Percentiles rank a stretch among this genome's conserved stretches.
These are phyloP conservation scores for Hippophae tibetana DNA, from an alignment of 306 rosid genomes.

Conservation along the genomic window DNA sequence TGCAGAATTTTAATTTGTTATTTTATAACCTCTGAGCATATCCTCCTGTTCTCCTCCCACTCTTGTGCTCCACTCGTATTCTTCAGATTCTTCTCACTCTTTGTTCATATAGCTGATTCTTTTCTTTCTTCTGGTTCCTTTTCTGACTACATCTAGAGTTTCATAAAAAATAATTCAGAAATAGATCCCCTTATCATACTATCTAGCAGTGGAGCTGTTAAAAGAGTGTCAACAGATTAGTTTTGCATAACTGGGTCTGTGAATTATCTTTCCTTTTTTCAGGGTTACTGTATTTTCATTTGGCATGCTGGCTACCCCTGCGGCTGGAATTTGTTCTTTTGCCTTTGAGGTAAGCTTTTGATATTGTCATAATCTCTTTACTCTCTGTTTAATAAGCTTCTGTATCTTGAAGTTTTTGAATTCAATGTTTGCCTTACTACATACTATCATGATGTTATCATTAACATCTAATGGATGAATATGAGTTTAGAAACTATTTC, in stretches of 20 bases:
- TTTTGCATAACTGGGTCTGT: not conserved
- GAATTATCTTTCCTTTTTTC: conserved; percentile 17
- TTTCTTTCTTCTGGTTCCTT: not conserved
- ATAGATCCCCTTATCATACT: not conserved
- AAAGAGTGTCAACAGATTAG: not conserved
- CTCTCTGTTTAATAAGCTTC: not conserved
- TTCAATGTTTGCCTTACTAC: not conserved
- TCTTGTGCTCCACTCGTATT: no score
- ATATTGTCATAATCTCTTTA: conserved; percentile 4
- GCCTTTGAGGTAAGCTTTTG: conserved; percentile 45
- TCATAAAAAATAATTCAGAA: not conserved
- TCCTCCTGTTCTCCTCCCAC: no score
- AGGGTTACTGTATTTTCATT: conserved; percentile 66
- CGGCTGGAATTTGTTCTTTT: conserved; percentile 46
- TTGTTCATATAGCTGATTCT: not conserved
- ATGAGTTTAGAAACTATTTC: no score
- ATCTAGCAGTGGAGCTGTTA: not conserved
- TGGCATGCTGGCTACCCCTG: conserved; percentile 55
- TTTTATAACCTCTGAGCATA: no score
- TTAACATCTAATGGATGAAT: no score
- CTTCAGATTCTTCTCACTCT: no score
- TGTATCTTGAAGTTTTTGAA: not conserved
- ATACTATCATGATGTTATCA: not conserved
- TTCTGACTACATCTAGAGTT: not conserved
- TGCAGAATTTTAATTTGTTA: no score